These are phyloP conservation scores for Naganishia cerealis DNA, from an alignment of 1,284 basidiomycete genomes.

Conservation along the genomic window DNA sequence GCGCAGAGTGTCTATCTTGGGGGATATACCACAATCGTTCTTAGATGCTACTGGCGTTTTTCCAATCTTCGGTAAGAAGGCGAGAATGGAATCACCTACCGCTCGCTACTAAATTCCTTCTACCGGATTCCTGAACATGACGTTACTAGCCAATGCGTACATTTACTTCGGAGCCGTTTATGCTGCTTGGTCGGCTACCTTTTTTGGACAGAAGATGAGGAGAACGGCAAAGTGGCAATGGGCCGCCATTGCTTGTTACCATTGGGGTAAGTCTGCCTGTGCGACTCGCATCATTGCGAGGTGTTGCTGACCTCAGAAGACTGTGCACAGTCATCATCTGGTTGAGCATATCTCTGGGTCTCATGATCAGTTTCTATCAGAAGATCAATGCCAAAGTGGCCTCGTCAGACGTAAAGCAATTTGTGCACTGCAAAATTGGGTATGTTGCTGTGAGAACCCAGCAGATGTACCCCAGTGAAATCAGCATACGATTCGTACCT, in stretches of 20 bases:
- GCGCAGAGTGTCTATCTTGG: neutral
- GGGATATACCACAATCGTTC: constrained; percentile 34
- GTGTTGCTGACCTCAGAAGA: neutral
- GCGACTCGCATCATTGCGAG: no score
- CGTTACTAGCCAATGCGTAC: constrained; percentile 6
- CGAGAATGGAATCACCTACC: neutral
- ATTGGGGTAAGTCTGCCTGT: constrained; percentile 4
- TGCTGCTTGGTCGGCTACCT: constrained; percentile 38
- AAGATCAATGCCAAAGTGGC: constrained; percentile 33
- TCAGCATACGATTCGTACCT: neutral
- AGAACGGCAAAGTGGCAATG: constrained; percentile 36
- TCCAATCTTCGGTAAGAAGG: constrained; percentile 41
- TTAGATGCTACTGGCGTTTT: constrained; percentile 39
- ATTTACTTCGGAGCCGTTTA: constrained; percentile 32
- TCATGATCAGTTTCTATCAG: neutral
- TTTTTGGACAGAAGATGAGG: constrained; percentile 39
- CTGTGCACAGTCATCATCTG: constrained; percentile 35
- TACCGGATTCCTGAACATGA: neutral
- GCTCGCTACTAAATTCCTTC: neutral
- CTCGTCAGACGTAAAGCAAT: constrained; percentile 37
- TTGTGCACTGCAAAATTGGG: constrained; percentile 31
- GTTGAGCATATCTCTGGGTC: constrained; percentile 35
- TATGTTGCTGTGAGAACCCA: constrained; percentile 24
- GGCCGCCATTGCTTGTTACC: constrained; percentile 35
- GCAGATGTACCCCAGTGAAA: neutral